These are phyloP conservation scores for Geum urbanum DNA, from an alignment of 306 rosid genomes.

Conservation along the genomic window DNA sequence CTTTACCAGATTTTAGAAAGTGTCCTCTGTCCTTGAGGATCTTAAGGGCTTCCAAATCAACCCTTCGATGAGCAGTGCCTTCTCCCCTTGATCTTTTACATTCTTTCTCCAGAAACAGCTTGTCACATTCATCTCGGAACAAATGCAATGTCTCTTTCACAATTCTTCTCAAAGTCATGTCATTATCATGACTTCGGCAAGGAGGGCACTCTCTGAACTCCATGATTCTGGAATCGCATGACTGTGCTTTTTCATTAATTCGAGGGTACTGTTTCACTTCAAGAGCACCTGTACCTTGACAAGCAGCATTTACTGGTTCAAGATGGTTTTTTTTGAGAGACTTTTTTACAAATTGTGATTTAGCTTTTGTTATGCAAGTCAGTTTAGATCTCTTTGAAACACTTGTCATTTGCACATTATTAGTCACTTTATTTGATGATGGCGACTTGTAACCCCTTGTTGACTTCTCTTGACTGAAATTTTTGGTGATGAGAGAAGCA, in stretches of 20 bases:
- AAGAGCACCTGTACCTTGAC: constrained; percentile 36
- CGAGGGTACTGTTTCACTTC: constrained; percentile 29
- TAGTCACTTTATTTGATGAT: constrained; percentile 19
- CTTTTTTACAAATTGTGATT: constrained; percentile 17
- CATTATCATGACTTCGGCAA: constrained; percentile 29
- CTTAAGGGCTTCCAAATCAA: constrained; percentile 53
- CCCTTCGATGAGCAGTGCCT: constrained; percentile 34
- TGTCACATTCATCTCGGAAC: constrained; percentile 62
- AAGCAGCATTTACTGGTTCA: constrained; percentile 19
- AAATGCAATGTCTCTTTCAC: constrained; percentile 71
- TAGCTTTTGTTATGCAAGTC: too few relatives aligned
- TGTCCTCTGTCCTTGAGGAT: constrained; percentile 49
- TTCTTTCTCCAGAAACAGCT: constrained; percentile 71
- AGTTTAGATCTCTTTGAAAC: constrained; percentile 13
- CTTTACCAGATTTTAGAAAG: constrained; percentile 42
- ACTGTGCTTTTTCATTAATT: constrained; percentile 18
- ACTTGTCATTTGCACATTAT: constrained; percentile 29
- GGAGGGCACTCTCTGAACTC: constrained; percentile 32
- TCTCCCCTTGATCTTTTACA: constrained; percentile 32
- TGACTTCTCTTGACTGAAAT: constrained; percentile 25
- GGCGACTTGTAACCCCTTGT: constrained; percentile 25
- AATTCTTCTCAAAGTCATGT: constrained; percentile 40
- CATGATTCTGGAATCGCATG: constrained; percentile 21
- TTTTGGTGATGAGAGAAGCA: constrained; percentile 32
- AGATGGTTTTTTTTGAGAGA: constrained; percentile 31